Conservation (phyloP, 176 grass and related monocot species). For the Carex scoparia region DNA sequence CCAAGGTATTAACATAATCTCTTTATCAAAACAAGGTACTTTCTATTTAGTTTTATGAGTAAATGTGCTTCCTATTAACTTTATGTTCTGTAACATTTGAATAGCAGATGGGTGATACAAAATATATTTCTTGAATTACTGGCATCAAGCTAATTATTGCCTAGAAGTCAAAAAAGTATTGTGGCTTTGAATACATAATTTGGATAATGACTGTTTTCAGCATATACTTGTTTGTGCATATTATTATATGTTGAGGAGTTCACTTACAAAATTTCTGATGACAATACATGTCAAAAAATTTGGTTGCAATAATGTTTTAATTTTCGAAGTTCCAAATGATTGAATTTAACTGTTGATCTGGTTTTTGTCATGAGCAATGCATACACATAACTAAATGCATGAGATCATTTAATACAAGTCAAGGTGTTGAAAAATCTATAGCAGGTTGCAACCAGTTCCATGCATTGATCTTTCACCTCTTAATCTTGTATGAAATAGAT, state of each 20-base stretch:
- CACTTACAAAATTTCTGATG: neutral
- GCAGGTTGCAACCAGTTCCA: too few relatives aligned
- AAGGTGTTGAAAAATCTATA: too few relatives aligned
- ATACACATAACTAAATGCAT: neutral
- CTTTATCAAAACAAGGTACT: neutral
- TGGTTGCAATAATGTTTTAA: neutral
- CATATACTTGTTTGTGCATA: neutral
- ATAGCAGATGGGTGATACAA: neutral
- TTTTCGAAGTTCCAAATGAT: neutral
- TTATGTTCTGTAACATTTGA: neutral
- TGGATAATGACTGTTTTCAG: neutral
- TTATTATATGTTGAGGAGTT: neutral
- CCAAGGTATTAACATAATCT: slow-evolving; percentile 41
- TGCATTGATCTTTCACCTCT: neutral
- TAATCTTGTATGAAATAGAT: neutral
- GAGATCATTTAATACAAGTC: too few relatives aligned
- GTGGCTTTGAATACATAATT: neutral
- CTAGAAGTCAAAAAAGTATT: too few relatives aligned
- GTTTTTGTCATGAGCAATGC: neutral
- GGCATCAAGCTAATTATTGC: too few relatives aligned
- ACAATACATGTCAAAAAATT: neutral
- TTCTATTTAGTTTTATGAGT: neutral
- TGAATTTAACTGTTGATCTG: neutral
- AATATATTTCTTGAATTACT: neutral
- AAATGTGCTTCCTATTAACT: neutral